phyloP scores from a whole-genome alignment of 352 stramenopile species.

The Lagenidium sp. region DNA sequence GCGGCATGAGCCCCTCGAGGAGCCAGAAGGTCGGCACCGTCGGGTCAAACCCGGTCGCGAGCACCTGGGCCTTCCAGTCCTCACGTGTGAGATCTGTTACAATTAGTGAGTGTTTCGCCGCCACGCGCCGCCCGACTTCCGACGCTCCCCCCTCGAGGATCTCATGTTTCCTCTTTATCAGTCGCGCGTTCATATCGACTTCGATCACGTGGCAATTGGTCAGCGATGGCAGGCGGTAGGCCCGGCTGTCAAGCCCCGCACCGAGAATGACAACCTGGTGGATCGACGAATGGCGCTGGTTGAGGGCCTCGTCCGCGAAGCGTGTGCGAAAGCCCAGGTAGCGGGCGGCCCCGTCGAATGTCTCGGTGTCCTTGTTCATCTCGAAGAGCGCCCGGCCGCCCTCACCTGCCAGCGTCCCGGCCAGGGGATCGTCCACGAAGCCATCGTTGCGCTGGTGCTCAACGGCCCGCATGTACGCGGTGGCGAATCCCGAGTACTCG shows the following conservation, averaged over 20 bases:
- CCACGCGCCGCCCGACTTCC: constrained; percentile 20
- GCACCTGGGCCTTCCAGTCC: constrained; percentile 29
- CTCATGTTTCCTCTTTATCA: constrained; percentile 32
- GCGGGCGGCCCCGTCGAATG: constrained; percentile 1
- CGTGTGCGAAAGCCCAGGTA: constrained; percentile 29
- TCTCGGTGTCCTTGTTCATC: constrained; percentile 11
- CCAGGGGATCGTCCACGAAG: constrained; percentile 33
- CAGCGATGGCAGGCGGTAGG: constrained; percentile 33
- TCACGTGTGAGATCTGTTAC: constrained; percentile 41
- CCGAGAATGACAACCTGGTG: constrained; percentile 46
- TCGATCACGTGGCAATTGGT: constrained; percentile 35
- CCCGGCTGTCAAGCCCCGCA: constrained; percentile 35
- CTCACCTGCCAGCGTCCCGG: constrained; percentile 28
- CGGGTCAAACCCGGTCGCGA: constrained; percentile 27
- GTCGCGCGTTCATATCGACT: constrained; percentile 27
- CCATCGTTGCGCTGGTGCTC: constrained; percentile 23
- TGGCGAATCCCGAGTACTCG: constrained; percentile 31
- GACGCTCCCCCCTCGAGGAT: constrained; percentile 18
- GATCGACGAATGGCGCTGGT: constrained; percentile 20
- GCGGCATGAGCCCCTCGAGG: constrained; percentile 42
- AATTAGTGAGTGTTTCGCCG: constrained; percentile 27
- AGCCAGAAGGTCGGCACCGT: constrained; percentile 42
- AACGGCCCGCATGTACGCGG: constrained; percentile 26
- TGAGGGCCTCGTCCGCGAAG: constrained; percentile 43
- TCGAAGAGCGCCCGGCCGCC: constrained; percentile 7